Percentiles rank a stretch among this genome's conserved stretches.
phyloP scores from a whole-genome alignment of 345 rosid species.

The Citrus glauca region DNA sequence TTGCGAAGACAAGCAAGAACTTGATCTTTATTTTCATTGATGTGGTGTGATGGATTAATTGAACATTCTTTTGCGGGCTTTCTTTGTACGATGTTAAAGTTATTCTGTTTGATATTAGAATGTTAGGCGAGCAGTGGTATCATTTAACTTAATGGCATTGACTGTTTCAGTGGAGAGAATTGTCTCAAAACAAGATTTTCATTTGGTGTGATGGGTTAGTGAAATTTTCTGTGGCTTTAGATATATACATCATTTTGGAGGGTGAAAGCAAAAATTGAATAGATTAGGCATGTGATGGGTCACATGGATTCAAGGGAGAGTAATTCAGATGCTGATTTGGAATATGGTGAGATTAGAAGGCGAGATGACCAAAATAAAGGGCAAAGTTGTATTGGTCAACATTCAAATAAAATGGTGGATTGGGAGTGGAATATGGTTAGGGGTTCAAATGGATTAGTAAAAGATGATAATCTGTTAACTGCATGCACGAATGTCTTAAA shows the following conservation, averaged over 20 bases:
- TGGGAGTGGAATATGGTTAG: slow-evolving; percentile 2
- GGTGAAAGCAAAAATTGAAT: not conserved
- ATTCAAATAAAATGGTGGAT: not conserved
- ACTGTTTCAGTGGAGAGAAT: not conserved
- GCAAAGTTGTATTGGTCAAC: not conserved
- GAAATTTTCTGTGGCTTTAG: not conserved
- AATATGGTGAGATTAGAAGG: slow-evolving; percentile 16
- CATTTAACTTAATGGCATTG: not conserved
- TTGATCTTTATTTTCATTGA: not conserved
- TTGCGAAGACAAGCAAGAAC: not conserved
- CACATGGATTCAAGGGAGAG: slow-evolving; percentile 5
- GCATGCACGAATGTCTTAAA: not conserved
- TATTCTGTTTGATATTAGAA: not conserved
- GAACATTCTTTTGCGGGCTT: not conserved
- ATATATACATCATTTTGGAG: not conserved
- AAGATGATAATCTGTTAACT: not conserved
- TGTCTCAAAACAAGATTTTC: not conserved
- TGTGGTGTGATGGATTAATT: not conserved
- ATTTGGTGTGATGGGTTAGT: not conserved
- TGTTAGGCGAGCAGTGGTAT: not conserved
- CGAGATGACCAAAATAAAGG: slow-evolving; percentile 11
- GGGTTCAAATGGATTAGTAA: not conserved
- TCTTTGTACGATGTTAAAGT: not conserved
- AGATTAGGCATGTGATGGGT: not conserved
- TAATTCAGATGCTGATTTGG: slow-evolving; percentile 20